Conservation (phyloP, 1,284 basidiomycete genomes). For the Kwoniella shivajii region DNA sequence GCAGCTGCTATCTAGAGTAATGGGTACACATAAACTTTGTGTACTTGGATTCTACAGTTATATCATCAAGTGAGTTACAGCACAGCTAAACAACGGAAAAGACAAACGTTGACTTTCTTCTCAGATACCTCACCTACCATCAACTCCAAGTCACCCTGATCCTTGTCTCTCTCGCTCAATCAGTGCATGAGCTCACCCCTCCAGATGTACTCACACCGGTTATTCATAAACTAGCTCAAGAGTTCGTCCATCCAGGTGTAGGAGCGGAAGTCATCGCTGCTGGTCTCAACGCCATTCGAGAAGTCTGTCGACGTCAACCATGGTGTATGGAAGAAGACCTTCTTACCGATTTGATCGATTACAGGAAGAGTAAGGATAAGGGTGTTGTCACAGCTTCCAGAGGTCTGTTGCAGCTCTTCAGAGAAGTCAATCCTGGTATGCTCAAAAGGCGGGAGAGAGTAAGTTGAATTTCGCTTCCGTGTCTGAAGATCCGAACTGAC, state of each 20-base stretch:
- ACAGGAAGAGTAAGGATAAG: slow-evolving; percentile 94
- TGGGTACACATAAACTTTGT: slow-evolving; percentile 89
- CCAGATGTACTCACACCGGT: slow-evolving; percentile 90
- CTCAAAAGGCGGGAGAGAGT: slow-evolving; percentile 82
- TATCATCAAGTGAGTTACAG: slow-evolving; percentile 64
- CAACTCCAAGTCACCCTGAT: slow-evolving; percentile 94
- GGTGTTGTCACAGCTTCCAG: slow-evolving; percentile 85
- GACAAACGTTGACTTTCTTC: neutral
- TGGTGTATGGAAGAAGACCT: slow-evolving; percentile 94
- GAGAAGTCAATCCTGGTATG: slow-evolving; percentile 94
- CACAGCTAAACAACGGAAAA: neutral
- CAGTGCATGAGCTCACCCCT: slow-evolving; percentile 92
- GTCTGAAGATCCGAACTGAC: slow-evolving; percentile 7
- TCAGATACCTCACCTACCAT: slow-evolving; percentile 85
- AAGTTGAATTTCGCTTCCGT: neutral
- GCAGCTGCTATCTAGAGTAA: slow-evolving; percentile 95
- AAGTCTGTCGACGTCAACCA: slow-evolving; percentile 89
- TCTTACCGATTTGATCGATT: slow-evolving; percentile 88
- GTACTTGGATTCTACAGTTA: slow-evolving; percentile 97
- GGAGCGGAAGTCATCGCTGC: slow-evolving; percentile 92
- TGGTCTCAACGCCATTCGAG: slow-evolving; percentile 90
- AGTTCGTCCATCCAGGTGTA: slow-evolving; percentile 98
- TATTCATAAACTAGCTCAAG: slow-evolving; percentile 86
- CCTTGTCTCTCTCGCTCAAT: slow-evolving; percentile 92
- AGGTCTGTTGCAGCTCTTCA: slow-evolving; percentile 86